These are phyloP conservation scores for Selenicereus undatus DNA, from an alignment of 148 eudicot genomes.

Conservation along the genomic window DNA sequence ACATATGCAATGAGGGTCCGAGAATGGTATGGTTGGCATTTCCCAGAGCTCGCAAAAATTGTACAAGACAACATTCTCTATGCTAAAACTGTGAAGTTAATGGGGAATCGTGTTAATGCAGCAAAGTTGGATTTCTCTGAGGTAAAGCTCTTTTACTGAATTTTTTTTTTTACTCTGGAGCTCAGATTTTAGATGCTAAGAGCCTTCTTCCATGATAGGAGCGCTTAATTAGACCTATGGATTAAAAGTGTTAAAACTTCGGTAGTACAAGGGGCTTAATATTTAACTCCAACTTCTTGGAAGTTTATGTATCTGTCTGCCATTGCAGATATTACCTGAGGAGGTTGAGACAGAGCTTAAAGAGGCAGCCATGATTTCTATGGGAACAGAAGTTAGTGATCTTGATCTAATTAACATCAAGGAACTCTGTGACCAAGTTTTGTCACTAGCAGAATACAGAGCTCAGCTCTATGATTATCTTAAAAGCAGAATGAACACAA, in stretches of 20 bases:
- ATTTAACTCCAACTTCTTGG: not conserved
- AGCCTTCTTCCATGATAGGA: too few relatives aligned
- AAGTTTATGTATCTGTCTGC: not conserved
- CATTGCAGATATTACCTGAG: conserved; percentile 62
- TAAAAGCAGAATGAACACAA: conserved; percentile 90
- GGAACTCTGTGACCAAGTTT: conserved; percentile 86
- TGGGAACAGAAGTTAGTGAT: conserved; percentile 99
- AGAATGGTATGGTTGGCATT: conserved; percentile 99
- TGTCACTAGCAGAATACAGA: conserved; percentile 82
- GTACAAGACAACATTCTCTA: conserved; percentile 77
- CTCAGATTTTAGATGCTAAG: not conserved
- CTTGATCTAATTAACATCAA: conserved; percentile 78
- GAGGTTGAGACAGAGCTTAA: conserved; percentile 85
- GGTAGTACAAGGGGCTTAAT: too few relatives aligned
- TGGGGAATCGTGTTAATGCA: conserved; percentile 79
- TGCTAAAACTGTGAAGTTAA: conserved; percentile 82
- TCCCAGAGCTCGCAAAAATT: conserved; percentile 93
- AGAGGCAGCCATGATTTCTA: conserved; percentile 83
- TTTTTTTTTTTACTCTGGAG: not conserved
- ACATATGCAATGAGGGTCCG: conserved; percentile 96
- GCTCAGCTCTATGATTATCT: conserved; percentile 86
- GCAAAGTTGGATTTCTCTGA: conserved; percentile 90
- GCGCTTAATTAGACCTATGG: too few relatives aligned
- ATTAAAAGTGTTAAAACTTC: too few relatives aligned
- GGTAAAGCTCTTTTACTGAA: conserved; percentile 35